Evolutionary conservation across 345 rosid genomes (phyloP), one percentile per base, ranked within the genome.

Genomic region (Camelina hispida): DNA sequence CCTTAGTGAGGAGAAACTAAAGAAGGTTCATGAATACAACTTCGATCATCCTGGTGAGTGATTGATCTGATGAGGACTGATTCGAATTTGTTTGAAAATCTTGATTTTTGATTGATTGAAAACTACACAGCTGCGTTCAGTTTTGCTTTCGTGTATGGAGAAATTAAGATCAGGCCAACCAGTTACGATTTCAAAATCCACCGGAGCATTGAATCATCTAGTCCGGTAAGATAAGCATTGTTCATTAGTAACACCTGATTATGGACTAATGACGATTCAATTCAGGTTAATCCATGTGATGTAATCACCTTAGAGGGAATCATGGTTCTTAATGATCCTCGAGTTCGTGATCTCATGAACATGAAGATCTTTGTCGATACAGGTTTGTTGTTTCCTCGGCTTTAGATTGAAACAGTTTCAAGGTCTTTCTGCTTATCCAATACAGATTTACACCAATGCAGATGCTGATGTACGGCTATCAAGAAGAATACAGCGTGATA

Each of bases 331-430:
- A 91, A 94, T 57, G 97, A 94, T 86, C 70, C 82, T 62, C 85
- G 68, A 13, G 95, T 91, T 59, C 96, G 91, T 44, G 77, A 81
- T 51, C 92, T 94, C 44, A 91, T 94, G 97, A 90, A 91, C 91
- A 88, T 94, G 97, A 94, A 90, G 89, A 91, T 94, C 79, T 91
- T 94, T 51, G 96, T 94, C 6, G 93, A 91, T 59, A 84, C 93
- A 83, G 95, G 96, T 94, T 72, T 18, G 42, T 66, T 68, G 62
- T 35, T 35, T 9, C 13, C 52, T 47, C 3, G 15, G 1, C 37
- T 62, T 30, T 7, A 34, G n/a, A n/a, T n/a, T n/a, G n/a, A n/a
- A n/a, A n/a, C n/a, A n/a, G n/a, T n/a, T 34, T 34, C 9, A 34
- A 6, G 37, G 37, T 2, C 37, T 34, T 34, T 0, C 1, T 32